Conservation (phyloP, 306 rosid species). For the Prunus armeniaca region DNA sequence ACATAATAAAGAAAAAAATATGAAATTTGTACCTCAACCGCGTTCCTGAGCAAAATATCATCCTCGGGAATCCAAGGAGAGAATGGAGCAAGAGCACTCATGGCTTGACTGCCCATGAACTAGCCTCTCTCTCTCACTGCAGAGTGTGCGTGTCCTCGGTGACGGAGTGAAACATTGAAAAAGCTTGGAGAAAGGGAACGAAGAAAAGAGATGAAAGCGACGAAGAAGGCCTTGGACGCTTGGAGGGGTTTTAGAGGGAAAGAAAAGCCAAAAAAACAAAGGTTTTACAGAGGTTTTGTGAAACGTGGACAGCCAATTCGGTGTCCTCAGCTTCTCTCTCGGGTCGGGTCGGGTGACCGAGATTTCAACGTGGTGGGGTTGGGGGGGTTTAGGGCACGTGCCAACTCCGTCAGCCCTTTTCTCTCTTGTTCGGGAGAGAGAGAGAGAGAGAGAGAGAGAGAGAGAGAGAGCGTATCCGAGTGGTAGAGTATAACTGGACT, state of each 20-base stretch:
- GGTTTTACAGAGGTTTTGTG: not conserved
- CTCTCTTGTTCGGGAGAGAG: not conserved
- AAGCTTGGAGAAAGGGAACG: not conserved
- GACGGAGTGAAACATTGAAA: not conserved
- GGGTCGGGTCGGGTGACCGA: not conserved
- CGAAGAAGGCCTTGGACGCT: not conserved
- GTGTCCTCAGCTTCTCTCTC: constrained; percentile 2
- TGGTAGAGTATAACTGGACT: not conserved
- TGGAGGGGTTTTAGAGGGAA: constrained; percentile 14
- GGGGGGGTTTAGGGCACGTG: constrained; percentile 24
- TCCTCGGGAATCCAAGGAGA: constrained; percentile 69
- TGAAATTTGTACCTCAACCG: constrained; percentile 65
- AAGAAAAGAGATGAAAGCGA: not conserved
- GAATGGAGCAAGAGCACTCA: constrained; percentile 74
- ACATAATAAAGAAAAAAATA: not conserved
- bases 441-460: no score
- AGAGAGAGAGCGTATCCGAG: not conserved
- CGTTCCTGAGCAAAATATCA: constrained; percentile 78
- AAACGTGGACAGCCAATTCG: constrained; percentile 25
- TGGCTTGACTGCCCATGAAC: constrained; percentile 13
- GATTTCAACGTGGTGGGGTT: constrained; percentile 1
- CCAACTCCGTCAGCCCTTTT: not conserved
- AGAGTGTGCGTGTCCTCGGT: not conserved
- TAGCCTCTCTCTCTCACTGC: not conserved
- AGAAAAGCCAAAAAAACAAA: not conserved